Evolutionary conservation across 2,329 filamentous ascomycete species (phyloP).

Genomic region (Ceratocystis alfenasii): DNA sequence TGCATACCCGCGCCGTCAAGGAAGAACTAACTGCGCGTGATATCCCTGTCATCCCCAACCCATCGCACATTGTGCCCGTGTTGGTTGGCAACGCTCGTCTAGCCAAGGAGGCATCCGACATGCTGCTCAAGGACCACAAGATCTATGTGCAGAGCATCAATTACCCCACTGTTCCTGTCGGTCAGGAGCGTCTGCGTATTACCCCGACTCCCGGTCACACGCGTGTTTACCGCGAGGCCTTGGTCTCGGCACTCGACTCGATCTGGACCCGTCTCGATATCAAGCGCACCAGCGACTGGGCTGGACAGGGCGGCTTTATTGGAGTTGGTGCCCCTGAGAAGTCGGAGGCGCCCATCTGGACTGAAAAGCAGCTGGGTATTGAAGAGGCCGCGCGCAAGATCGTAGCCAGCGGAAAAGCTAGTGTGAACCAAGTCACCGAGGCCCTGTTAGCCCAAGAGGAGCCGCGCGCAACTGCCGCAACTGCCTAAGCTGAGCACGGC

Average conservation of each 20-base stretch:
- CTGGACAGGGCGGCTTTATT: conserved; percentile 80
- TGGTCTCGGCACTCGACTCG: conserved; percentile 69
- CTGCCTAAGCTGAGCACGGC: neutral
- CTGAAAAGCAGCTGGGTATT: conserved; percentile 72
- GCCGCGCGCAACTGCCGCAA: neutral
- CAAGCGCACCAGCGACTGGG: conserved; percentile 90
- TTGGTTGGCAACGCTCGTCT: conserved; percentile 88
- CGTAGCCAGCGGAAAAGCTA: conserved; percentile 30
- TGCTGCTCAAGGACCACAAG: conserved; percentile 75
- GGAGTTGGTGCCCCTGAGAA: conserved; percentile 68
- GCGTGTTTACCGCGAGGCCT: conserved; percentile 65
- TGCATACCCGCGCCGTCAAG: conserved; percentile 93
- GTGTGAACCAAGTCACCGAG: conserved; percentile 17
- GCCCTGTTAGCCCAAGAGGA: conserved; percentile 17
- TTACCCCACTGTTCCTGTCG: conserved; percentile 93
- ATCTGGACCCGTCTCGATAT: conserved; percentile 84
- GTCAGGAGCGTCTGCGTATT: conserved; percentile 92
- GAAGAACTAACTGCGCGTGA: conserved; percentile 63
- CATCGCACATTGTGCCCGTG: conserved; percentile 88
- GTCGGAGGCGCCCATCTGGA: conserved; percentile 69
- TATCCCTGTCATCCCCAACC: conserved; percentile 96
- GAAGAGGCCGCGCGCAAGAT: conserved; percentile 53
- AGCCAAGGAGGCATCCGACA: conserved; percentile 82
- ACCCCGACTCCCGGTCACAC: conserved; percentile 90
- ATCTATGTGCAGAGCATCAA: conserved; percentile 99